Percentiles rank a stretch among this genome's conserved stretches.
Evolutionary conservation across 2,329 filamentous ascomycete species (phyloP).

Genomic region (Westerdykella sp.): DNA sequence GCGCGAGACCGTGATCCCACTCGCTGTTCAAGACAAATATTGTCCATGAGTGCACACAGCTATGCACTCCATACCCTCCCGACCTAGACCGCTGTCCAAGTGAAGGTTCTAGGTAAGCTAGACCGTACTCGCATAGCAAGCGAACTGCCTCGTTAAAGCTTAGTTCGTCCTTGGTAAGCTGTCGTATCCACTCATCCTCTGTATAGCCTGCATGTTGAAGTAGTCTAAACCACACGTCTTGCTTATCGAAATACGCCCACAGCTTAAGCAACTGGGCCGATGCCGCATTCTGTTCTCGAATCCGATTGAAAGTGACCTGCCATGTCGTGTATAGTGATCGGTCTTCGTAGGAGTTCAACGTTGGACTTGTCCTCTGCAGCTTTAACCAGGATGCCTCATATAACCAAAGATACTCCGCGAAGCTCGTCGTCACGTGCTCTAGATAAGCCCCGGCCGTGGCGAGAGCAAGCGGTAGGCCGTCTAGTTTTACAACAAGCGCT

Average conservation of each 20-base stretch:
- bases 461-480: slow-evolving; percentile 13
- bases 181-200: slow-evolving; percentile 16
- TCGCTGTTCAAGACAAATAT: slow-evolving; percentile 19
- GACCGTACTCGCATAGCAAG: slow-evolving; percentile 27
- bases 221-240: slow-evolving; percentile 44
- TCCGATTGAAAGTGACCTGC: slow-evolving; percentile 11
- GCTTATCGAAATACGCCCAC: slow-evolving; percentile 23
- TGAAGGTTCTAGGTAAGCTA: slow-evolving; percentile 19
- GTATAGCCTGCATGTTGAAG: slow-evolving; percentile 16
- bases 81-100: slow-evolving; percentile 6
- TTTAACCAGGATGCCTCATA: slow-evolving; percentile 27
- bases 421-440: slow-evolving; percentile 11
- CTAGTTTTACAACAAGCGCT: slow-evolving; percentile 11
- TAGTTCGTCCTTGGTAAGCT: slow-evolving; percentile 19
- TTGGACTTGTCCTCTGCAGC: slow-evolving; percentile 12
- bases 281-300: slow-evolving; percentile 10
- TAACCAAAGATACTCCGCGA: slow-evolving; percentile 23
- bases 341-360: slow-evolving; percentile 12
- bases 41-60: slow-evolving; percentile 33
- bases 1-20: slow-evolving; percentile 10
- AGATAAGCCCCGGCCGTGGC: slow-evolving; percentile 12
- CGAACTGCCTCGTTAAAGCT: slow-evolving; percentile 23
- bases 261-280: slow-evolving; percentile 12
- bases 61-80: slow-evolving; percentile 30
- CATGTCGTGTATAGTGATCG: slow-evolving; percentile 18